Conservation (phyloP, 352 stramenopile species). For the Pythium periplocum region DNA sequence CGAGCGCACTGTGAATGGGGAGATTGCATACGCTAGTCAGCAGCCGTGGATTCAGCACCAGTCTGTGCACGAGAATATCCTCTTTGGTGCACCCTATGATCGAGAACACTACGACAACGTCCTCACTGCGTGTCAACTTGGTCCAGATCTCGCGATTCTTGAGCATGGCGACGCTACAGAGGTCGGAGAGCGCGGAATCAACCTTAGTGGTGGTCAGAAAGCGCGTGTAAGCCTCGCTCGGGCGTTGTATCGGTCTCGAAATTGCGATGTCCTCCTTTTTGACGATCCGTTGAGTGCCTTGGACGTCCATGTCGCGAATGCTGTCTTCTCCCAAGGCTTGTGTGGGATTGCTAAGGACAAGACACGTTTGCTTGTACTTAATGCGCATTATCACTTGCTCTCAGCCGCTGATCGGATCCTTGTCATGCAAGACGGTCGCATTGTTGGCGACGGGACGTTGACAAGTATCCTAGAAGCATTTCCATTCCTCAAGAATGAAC, state of each 20-base stretch:
- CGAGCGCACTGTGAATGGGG: background rate
- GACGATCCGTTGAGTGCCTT: conserved; percentile 94
- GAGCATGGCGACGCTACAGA: conserved; percentile 84
- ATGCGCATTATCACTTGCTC: conserved; percentile 89
- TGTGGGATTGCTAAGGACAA: conserved; percentile 38
- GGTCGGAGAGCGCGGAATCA: conserved; percentile 94
- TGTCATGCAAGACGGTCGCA: conserved; percentile 61
- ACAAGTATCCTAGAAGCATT: background rate
- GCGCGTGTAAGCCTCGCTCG: conserved; percentile 81
- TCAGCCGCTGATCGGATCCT: conserved; percentile 46
- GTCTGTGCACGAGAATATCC: conserved; percentile 14
- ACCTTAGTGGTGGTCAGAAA: conserved; percentile 88
- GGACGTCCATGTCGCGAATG: conserved; percentile 92
- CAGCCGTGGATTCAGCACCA: conserved; percentile 17
- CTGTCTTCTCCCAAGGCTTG: conserved; percentile 91
- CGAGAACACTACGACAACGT: conserved; percentile 23
- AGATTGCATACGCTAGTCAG: conserved; percentile 18
- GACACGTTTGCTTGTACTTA: conserved; percentile 90
- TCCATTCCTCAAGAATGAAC: background rate
- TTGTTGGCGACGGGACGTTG: conserved; percentile 77
- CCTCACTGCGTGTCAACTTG: conserved; percentile 57
- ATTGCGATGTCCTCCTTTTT: conserved; percentile 89
- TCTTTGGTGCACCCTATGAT: conserved; percentile 10
- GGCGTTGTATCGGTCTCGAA: conserved; percentile 75
- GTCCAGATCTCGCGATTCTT: conserved; percentile 76